phyloP scores from a whole-genome alignment of 2,329 filamentous ascomycete species.

The Cladosporium colombiae region DNA sequence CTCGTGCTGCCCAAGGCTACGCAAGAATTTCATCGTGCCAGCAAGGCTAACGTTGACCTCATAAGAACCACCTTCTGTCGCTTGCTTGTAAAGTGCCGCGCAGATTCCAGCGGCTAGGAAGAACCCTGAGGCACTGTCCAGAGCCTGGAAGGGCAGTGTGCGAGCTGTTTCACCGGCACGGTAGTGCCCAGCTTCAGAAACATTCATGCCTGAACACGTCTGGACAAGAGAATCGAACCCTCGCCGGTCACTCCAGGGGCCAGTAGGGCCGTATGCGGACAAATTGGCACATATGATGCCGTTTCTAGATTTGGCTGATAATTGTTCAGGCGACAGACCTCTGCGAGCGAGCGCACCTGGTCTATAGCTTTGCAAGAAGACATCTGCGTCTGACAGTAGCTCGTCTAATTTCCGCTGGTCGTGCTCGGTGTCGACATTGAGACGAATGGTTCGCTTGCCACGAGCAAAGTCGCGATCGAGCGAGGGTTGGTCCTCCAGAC shows the following conservation, averaged over 20 bases:
- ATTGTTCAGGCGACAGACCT: conserved; percentile 44
- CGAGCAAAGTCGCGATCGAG: conserved; percentile 32
- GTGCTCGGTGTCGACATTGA: conserved; percentile 36
- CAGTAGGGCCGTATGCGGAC: conserved; percentile 54
- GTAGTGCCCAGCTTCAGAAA: conserved; percentile 54
- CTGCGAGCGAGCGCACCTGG: conserved; percentile 49
- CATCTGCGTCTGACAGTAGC: conserved; percentile 42
- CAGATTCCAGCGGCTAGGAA: conserved; percentile 56
- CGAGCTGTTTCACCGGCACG: conserved; percentile 44
- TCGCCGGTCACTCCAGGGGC: conserved; percentile 49
- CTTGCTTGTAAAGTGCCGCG: conserved; percentile 53
- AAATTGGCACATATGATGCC: conserved; percentile 54
- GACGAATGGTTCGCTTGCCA: conserved; percentile 35
- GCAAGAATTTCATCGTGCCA: conserved; percentile 57
- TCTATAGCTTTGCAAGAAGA: conserved; percentile 51
- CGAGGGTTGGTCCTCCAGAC: conserved; percentile 29
- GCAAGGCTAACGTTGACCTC: conserved; percentile 58
- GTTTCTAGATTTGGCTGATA: conserved; percentile 39
- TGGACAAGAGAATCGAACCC: conserved; percentile 61
- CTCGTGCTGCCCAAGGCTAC: conserved; percentile 55
- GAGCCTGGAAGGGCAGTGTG: conserved; percentile 55
- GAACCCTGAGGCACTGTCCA: conserved; percentile 59
- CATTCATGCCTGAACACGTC: conserved; percentile 58
- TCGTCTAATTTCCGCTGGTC: conserved; percentile 33
- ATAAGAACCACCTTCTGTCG: conserved; percentile 50